Conservation (phyloP, 163 green algal genomes). For the Chlamydomonas reinhardtii region DNA sequence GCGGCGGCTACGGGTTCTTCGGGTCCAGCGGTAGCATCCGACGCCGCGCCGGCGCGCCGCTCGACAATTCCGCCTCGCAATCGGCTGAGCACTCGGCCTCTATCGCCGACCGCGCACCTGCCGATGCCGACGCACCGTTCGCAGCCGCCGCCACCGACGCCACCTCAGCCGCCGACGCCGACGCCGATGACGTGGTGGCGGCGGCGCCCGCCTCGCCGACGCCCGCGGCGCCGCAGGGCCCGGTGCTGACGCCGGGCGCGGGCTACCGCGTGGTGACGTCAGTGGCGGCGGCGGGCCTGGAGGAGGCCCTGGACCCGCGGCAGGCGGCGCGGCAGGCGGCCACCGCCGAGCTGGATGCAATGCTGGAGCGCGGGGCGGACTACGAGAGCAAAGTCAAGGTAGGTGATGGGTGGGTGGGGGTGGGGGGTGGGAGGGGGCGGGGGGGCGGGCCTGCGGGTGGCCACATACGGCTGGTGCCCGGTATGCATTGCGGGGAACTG, state of each 20-base stretch:
- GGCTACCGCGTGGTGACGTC: conserved; percentile 46
- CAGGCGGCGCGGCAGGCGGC: conserved; percentile 23
- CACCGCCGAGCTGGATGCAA: conserved; percentile 18
- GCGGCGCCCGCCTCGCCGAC: not conserved
- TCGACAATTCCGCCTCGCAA: too few relatives aligned
- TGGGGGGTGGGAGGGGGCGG: not conserved
- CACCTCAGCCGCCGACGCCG: not conserved
- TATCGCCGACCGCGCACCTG: too few relatives aligned
- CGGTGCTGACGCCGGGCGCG: conserved; percentile 40
- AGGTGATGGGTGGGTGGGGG: not conserved
- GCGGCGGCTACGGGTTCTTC: too few relatives aligned
- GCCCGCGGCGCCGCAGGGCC: conserved; percentile 11
- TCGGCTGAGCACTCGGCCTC: too few relatives aligned
- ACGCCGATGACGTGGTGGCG: not conserved
- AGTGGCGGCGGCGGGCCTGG: conserved; percentile 6
- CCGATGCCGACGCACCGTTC: too few relatives aligned
- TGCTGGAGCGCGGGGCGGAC: conserved; percentile 22
- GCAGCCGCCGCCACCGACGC: too few relatives aligned
- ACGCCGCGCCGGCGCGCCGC: too few relatives aligned
- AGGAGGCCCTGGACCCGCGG: conserved; percentile 11
- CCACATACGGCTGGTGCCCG: too few relatives aligned
- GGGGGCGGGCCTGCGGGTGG: not conserved
- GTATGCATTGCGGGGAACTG: too few relatives aligned
- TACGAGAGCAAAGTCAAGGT: conserved; percentile 37
- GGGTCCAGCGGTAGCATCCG: too few relatives aligned